Percentiles rank a stretch among this genome's conserved stretches.
These are phyloP conservation scores for Mesotaenium endlicherianum DNA, from an alignment of 139 green algal species.

Conservation along the genomic window DNA sequence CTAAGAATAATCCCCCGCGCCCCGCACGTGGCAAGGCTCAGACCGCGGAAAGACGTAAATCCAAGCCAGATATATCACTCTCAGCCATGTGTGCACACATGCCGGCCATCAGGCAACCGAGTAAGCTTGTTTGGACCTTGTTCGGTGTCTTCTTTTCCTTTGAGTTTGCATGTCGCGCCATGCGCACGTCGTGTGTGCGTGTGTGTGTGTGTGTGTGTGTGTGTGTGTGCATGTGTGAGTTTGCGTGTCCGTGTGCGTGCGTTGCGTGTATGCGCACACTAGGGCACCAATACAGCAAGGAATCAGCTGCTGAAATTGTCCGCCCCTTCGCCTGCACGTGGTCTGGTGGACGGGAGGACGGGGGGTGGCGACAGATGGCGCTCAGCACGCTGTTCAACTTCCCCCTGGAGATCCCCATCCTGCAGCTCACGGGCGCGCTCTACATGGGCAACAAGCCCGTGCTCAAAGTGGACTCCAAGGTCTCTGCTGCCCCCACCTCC, in stretches of 20 bases:
- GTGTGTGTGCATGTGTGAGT: not conserved
- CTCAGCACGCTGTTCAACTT: constrained; percentile 99
- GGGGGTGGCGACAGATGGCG: constrained; percentile 57
- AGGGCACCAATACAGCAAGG: not conserved
- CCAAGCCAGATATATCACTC: too few species aligned
- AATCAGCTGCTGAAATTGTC: not conserved
- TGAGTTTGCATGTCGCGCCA: too few species aligned
- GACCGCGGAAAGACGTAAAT: too few species aligned
- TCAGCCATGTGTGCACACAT: too few species aligned
- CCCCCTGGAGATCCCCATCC: constrained; percentile 91
- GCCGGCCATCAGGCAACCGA: too few species aligned
- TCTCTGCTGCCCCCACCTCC: too few species aligned
- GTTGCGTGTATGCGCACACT: not conserved
- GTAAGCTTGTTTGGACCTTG: too few species aligned
- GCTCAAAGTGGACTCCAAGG: constrained; percentile 56
- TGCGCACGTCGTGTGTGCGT: not conserved
- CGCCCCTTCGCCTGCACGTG: not conserved
- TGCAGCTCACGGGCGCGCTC: constrained; percentile 93
- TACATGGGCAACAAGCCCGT: constrained; percentile 97
- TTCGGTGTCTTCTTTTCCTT: too few species aligned
- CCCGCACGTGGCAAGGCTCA: too few species aligned
- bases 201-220: not conserved
- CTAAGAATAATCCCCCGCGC: too few species aligned
- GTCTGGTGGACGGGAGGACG: not conserved
- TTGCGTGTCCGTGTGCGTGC: not conserved